Percentiles rank a stretch among this genome's conserved stretches.
Conservation (phyloP, 2,329 filamentous ascomycete species). For the Ascochyta viciae-villosae region DNA sequence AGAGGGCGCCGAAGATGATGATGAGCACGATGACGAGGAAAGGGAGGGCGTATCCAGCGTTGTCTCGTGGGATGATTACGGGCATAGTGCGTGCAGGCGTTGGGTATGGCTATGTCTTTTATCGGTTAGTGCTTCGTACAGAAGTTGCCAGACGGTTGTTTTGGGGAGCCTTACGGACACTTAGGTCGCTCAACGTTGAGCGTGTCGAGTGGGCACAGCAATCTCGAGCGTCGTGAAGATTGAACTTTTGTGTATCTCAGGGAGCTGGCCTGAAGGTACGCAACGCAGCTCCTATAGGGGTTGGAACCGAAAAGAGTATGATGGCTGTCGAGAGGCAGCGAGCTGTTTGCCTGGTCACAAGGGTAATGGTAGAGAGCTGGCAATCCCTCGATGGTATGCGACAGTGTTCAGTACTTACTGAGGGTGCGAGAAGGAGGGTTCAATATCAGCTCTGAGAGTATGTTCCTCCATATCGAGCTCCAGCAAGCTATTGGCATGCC, state of each 20-base stretch:
- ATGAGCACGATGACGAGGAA: slow-evolving; percentile 27
- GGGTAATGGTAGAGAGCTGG: no score
- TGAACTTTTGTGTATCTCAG: not conserved
- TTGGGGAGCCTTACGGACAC: not conserved
- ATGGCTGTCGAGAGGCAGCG: no score
- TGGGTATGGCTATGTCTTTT: not conserved
- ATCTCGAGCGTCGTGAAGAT: no score
- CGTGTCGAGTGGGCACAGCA: not conserved
- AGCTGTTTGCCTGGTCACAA: no score
- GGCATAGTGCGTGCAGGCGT: not conserved
- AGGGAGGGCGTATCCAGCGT: slow-evolving; percentile 24
- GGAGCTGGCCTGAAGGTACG: not conserved
- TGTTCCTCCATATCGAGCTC: not conserved
- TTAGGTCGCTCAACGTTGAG: not conserved
- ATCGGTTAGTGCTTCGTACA: no score
- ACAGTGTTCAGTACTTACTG: not conserved
- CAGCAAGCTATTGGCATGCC: not conserved
- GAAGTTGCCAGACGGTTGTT: no score
- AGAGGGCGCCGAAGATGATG: slow-evolving; percentile 25
- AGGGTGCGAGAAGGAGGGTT: not conserved
- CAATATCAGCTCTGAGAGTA: not conserved
- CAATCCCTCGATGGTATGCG: no score
- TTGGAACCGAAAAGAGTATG: not conserved
- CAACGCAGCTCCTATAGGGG: not conserved
- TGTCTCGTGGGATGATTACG: slow-evolving; percentile 10